Evolutionary conservation across 768 basidiomycete species (phyloP).

Genomic region (Wakefieldia striispora): DNA sequence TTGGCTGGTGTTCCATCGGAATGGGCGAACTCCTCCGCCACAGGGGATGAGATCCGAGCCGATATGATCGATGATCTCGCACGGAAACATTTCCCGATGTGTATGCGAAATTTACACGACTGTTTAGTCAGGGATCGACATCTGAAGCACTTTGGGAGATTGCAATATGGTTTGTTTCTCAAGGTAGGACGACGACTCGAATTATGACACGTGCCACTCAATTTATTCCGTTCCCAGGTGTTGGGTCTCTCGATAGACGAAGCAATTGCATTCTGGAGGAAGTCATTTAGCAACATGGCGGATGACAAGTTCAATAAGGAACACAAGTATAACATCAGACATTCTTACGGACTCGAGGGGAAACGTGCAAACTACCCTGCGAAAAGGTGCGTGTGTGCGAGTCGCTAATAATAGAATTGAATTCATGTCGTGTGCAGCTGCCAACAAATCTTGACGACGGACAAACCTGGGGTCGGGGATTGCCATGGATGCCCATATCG

Average conservation of each 20-base stretch:
- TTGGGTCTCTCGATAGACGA: constrained; percentile 93
- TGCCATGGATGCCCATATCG: constrained; percentile 92
- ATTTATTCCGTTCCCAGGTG: constrained; percentile 48
- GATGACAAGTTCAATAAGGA: constrained; percentile 99
- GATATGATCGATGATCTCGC: constrained; percentile 93
- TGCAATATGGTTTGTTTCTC: constrained; percentile 92
- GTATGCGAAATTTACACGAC: constrained; percentile 91
- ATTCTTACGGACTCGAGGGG: constrained; percentile 92
- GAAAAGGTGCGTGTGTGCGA: constrained; percentile 57
- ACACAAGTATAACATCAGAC: constrained; percentile 95
- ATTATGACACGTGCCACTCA: not conserved
- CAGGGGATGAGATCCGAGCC: constrained; percentile 73
- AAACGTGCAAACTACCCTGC: constrained; percentile 93
- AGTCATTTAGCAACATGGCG: constrained; percentile 71
- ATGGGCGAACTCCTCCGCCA: constrained; percentile 58
- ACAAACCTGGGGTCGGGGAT: constrained; percentile 66
- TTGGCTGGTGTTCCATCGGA: constrained; percentile 86
- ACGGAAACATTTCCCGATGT: constrained; percentile 87
- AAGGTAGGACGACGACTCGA: constrained; percentile 55
- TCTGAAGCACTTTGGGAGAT: constrained; percentile 87
- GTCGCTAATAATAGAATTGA: not conserved
- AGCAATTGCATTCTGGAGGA: constrained; percentile 90
- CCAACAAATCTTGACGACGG: constrained; percentile 73
- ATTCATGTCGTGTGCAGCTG: constrained; percentile 55
- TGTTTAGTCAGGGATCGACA: constrained; percentile 74